These are phyloP conservation scores for Fraxinus americana DNA, from an alignment of 257 asterid species.

Conservation along the genomic window DNA sequence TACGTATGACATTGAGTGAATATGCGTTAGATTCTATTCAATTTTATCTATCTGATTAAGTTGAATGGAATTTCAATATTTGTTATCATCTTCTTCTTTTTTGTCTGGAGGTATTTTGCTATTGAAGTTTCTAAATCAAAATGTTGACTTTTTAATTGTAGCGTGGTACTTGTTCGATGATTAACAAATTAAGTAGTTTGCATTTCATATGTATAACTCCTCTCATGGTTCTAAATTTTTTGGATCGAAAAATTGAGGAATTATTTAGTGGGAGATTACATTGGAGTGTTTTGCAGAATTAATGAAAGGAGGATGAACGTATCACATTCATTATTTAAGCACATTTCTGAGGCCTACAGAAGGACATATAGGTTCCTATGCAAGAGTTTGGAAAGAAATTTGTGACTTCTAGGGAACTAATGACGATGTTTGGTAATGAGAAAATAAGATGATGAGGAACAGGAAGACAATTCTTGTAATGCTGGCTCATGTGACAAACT, in stretches of 20 bases:
- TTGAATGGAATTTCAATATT: conserved; percentile 8
- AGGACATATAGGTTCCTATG: not conserved
- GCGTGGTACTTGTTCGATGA: not conserved
- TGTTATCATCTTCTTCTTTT: not conserved
- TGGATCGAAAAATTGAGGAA: not conserved
- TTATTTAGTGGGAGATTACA: not conserved
- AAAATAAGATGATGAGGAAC: not conserved
- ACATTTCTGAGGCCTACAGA: not conserved
- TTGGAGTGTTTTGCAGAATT: not conserved
- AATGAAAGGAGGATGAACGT: not conserved
- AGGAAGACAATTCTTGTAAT: not conserved
- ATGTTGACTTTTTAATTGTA: not conserved
- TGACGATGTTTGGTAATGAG: not conserved
- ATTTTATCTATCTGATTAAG: not conserved
- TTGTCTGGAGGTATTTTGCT: not conserved
- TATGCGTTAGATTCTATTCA: not conserved
- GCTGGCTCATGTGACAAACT: not conserved
- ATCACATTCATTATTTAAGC: not conserved
- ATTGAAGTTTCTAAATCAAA: not conserved
- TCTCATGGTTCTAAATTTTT: not conserved
- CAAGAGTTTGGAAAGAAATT: not conserved
- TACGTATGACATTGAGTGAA: too few relatives aligned
- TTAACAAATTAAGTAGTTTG: not conserved
- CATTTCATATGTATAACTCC: not conserved
- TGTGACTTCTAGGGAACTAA: not conserved